Percentiles rank a stretch among this genome's conserved stretches.
Conservation (phyloP, 2,329 filamentous ascomycete species). For the Coniochaeta sp. region DNA sequence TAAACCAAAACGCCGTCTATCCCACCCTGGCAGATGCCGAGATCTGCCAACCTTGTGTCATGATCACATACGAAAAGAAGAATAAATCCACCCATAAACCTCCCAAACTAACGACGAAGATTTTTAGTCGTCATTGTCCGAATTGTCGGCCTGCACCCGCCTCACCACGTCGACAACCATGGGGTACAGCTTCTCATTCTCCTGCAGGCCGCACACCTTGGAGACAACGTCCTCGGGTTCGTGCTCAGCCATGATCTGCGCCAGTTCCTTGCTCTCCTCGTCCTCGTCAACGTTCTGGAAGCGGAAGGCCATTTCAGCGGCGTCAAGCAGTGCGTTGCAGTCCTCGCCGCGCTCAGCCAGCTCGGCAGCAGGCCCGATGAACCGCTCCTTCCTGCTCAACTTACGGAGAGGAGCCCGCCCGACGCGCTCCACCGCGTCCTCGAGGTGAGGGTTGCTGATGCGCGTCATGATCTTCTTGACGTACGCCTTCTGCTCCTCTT, state of each 20-base stretch:
- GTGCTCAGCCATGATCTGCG: slow-evolving; percentile 73
- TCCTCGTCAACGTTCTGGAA: slow-evolving; percentile 95
- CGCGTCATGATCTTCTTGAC: slow-evolving; percentile 86
- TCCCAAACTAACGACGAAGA: not conserved
- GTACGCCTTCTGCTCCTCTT: slow-evolving; percentile 73
- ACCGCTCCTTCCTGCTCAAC: slow-evolving; percentile 89
- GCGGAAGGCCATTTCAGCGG: slow-evolving; percentile 84
- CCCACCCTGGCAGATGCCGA: not conserved
- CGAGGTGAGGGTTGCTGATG: slow-evolving; percentile 87
- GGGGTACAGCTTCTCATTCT: slow-evolving; percentile 68
- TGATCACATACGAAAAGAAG: not conserved
- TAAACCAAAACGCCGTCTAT: not conserved
- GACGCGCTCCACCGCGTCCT: slow-evolving; percentile 91
- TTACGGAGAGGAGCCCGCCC: slow-evolving; percentile 92
- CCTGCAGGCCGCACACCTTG: slow-evolving; percentile 75
- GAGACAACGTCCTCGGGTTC: slow-evolving; percentile 66
- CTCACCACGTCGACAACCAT: slow-evolving; percentile 71
- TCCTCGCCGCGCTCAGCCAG: slow-evolving; percentile 74
- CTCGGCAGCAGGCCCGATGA: slow-evolving; percentile 85
- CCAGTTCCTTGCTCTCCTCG: slow-evolving; percentile 79
- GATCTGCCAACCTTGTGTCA: not conserved
- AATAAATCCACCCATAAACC: not conserved
- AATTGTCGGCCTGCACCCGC: slow-evolving; percentile 65
- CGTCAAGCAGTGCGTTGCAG: slow-evolving; percentile 67
- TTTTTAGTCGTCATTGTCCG: slow-evolving; percentile 15